These are phyloP conservation scores for Yamadazyma sp. DNA, from an alignment of 805 yeast genomes.

Conservation along the genomic window DNA sequence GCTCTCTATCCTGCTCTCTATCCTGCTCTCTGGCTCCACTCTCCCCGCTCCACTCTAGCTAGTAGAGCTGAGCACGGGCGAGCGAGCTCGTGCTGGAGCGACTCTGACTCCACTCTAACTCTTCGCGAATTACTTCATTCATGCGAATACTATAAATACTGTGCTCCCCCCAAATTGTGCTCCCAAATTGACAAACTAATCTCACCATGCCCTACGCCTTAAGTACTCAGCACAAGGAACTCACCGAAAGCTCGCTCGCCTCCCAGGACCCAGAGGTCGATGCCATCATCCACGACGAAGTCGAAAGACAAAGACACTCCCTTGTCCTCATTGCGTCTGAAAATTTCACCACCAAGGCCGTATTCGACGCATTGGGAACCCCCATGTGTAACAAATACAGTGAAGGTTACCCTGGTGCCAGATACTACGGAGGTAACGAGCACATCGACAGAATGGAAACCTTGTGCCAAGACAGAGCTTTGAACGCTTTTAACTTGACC, in stretches of 20 bases:
- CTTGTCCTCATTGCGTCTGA: conserved; percentile 93
- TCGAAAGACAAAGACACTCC: conserved; percentile 84
- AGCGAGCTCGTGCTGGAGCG: too few species aligned
- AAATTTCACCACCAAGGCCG: conserved; percentile 93
- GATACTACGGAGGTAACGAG: conserved; percentile 98
- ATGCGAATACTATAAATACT: conserved; percentile 3
- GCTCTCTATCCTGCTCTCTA: too few species aligned
- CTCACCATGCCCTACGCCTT: conserved; percentile 44
- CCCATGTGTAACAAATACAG: conserved; percentile 98
- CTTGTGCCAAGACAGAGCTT: conserved; percentile 88
- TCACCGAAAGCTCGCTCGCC: conserved; percentile 61
- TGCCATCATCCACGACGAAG: conserved; percentile 72
- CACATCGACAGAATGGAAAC: conserved; percentile 89
- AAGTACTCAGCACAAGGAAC: conserved; percentile 47
- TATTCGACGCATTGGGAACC: conserved; percentile 90
- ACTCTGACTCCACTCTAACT: too few species aligned
- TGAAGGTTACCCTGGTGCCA: conserved; percentile 97
- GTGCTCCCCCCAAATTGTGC: conserved; percentile 1
- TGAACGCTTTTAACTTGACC: conserved; percentile 74
- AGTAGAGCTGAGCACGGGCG: too few species aligned
- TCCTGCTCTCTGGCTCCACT: conserved; percentile 7
- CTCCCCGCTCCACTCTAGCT: too few species aligned
- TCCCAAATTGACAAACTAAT: conserved; percentile 1
- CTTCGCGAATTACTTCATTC: conserved; percentile 5
- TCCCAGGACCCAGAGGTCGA: conserved; percentile 85